Base-by-base conservation (phyloP, 1,284 basidiomycete genomes). In the Flammula alnicola region DNA sequence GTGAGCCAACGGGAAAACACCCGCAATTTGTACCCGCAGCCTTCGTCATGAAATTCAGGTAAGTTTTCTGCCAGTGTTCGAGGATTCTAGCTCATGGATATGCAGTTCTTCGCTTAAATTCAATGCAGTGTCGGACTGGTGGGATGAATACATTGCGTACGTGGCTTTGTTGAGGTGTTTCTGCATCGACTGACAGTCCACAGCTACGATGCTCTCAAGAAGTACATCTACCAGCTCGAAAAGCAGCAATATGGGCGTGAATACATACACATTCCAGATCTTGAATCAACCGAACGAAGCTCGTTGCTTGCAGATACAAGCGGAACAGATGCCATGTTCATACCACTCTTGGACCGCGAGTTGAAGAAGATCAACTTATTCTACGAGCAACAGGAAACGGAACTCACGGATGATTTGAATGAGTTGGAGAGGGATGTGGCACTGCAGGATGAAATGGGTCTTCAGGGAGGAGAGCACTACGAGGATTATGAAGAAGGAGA, bases 111-210 rank as follows among this genome's bases (percentile, higher is more conserved):
- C 93, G 11, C 79, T 97, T 55, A 92, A 95, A 66, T 95, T 96
- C 72, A 97, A 98, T 63, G 89, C 92, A 17, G 91, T 95, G 32
- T 80, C 93, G 1, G 95, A 98, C 56, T 98, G 95, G 95, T 90
- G 89, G 81, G 90, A 94, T 61, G 85, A 95, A 57, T 98, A 98
- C 66, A 88, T 98, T 54, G 81, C 85, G 83, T 92, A 62, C 57
- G 87, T 77, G 14, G n/a, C 52, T 31, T 31, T 46, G 23, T 35
- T 23, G 25, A 25, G 32, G 35, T 19, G 3, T 16, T 51, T 36
- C n/a, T 30, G 29, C 30, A 12, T 14, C 14, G 17, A 27, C 32
- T 49, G 36, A 41, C 38, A 16, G 23, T n/a, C 32, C 32, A 43
- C 26, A 72, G 92, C 37, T 95, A 95, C 64, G 92, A 93, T 62